These are phyloP conservation scores for Cynanchum wilfordii DNA, from an alignment of 257 asterid genomes.

Conservation along the genomic window DNA sequence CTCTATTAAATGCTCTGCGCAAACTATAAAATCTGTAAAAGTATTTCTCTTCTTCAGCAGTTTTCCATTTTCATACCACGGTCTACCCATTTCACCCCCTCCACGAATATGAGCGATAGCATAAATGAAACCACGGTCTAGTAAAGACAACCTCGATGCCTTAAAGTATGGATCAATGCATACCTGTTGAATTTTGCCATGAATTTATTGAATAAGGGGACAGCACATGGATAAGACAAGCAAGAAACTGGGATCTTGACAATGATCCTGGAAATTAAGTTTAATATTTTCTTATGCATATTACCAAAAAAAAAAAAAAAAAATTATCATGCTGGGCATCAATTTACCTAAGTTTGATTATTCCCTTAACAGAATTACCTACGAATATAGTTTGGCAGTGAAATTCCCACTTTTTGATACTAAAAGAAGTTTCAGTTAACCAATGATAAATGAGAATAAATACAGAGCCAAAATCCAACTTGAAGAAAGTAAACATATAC, in stretches of 20 bases:
- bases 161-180: conserved; percentile 79
- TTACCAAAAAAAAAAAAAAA: too few species aligned
- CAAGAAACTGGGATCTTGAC: background rate
- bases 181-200: conserved; percentile 35
- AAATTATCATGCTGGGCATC: background rate
- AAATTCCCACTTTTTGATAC: background rate
- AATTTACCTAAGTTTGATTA: conserved; percentile 2
- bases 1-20: conserved; percentile 77
- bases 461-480: background rate
- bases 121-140: conserved; percentile 82
- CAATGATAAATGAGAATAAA: background rate
- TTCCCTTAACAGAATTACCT: background rate
- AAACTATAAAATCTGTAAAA: conserved; percentile 81
- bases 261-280: background rate
- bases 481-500: background rate
- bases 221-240: background rate
- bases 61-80: conserved; percentile 93
- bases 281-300: background rate
- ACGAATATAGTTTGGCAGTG: background rate
- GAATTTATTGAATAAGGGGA: background rate
- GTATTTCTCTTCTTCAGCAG: conserved; percentile 84
- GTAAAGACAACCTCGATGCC: conserved; percentile 72
- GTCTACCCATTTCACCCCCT: conserved; percentile 99
- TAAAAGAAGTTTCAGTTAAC: background rate
- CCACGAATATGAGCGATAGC: conserved; percentile 88